Evolutionary conservation across 805 yeast species (phyloP).

Genomic region (Sungouiozyma ichnusensis): DNA sequence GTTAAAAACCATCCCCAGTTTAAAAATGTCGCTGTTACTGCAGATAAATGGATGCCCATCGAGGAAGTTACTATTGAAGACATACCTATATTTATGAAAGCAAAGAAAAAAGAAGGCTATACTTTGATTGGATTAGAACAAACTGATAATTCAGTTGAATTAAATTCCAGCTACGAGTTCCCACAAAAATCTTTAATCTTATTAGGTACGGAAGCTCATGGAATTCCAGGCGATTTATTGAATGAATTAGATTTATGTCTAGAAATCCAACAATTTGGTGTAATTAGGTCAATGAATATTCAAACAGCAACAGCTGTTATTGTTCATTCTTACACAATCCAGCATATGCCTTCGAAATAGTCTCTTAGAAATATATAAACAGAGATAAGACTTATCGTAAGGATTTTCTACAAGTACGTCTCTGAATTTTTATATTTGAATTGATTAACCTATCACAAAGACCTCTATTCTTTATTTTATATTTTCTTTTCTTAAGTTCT

Average conservation of each 20-base stretch:
- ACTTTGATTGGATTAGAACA: constrained; percentile 86
- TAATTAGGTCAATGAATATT: constrained; percentile 88
- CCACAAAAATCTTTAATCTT: constrained; percentile 71
- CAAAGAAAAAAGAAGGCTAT: constrained; percentile 66
- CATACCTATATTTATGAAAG: constrained; percentile 46
- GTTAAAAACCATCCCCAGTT: constrained; percentile 61
- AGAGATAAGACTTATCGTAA: too few species aligned
- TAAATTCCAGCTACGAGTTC: constrained; percentile 53
- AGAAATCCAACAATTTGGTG: constrained; percentile 87
- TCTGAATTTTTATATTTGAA: too few species aligned
- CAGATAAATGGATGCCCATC: constrained; percentile 95
- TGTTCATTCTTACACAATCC: constrained; percentile 73
- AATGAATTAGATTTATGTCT: constrained; percentile 79
- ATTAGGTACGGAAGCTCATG: constrained; percentile 82
- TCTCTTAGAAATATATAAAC: background rate
- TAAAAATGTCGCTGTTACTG: constrained; percentile 84
- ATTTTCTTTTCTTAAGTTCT: too few species aligned
- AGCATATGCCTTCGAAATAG: constrained; percentile 18
- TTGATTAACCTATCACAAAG: too few species aligned
- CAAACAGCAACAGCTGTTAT: constrained; percentile 94
- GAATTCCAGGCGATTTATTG: constrained; percentile 77
- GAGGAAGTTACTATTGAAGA: constrained; percentile 51
- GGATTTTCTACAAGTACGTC: too few species aligned
- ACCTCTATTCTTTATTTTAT: too few species aligned
- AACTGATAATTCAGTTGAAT: constrained; percentile 75